Evolutionary conservation across 2,329 filamentous ascomycete species (phyloP), one percentile per base, ranked within the genome.

Genomic region (Beauveria rudraprayagi): DNA sequence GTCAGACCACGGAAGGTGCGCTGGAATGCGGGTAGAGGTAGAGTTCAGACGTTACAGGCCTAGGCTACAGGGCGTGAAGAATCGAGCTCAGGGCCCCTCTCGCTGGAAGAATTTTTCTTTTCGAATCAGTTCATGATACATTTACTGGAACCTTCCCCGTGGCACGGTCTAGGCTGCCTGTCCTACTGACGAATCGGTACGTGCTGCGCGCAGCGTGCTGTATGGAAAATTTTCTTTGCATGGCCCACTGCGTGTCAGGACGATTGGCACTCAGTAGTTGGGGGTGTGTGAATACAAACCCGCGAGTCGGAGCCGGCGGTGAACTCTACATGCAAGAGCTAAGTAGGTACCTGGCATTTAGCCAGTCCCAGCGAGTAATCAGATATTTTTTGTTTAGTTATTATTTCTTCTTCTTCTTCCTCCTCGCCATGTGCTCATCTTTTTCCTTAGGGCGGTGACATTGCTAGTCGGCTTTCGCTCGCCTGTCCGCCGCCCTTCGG

Each of bases 401-500:
- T 34, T 28, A 16, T 30, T 50, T n/a, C 17, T 22, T 22, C 22
- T 50, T n/a, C 17, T 22, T 22, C 22, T 5, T n/a, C 24, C 30
- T n/a, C 34, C 11, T 37, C 11, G 9, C 28, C n/a, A 14, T 37
- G 50, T 52, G 30, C n/a, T 2, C 22, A 22, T 30, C 17, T n/a
- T 30, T 30, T 44, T 55, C 30, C 44, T 44, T 37, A 47, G 44
- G 19, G 8, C 19, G 44, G 55, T 57, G 30, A 19, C 54, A 48
- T 48, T 48, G 19, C 43, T 56, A 48, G 55, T 30, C 55, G 55
- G 55, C 55, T 48, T 57, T 57, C 55, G 55, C 43, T 26, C 30
- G 46, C 26, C 9, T 17, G 41, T 22, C 34, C 30, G 30, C 16
- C 17, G 30, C 24, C 43, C 6, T 56, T 56, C 44, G 44, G 43